Evolutionary conservation across 2,329 filamentous ascomycete species (phyloP).

Genomic region (Ophiocordyceps camponoti-saundersi): DNA sequence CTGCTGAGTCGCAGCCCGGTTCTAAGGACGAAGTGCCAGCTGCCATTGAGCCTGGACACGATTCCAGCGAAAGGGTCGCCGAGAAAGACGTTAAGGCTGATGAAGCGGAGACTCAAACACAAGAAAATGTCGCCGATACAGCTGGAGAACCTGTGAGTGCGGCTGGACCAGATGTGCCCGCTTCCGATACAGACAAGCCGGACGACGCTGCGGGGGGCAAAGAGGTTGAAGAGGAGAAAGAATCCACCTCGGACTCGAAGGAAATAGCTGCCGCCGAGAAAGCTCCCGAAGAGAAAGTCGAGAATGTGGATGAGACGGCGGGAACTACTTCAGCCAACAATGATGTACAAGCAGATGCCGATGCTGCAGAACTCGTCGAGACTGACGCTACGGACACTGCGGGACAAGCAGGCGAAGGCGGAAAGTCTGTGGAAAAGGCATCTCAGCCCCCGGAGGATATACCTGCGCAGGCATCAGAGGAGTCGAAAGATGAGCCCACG

Average conservation of each 20-base stretch:
- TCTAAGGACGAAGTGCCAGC: background rate
- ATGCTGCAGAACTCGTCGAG: background rate
- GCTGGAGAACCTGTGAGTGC: background rate
- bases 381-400: background rate
- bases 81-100: background rate
- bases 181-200: background rate
- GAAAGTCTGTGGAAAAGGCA: background rate
- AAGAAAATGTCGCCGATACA: background rate
- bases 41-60: background rate
- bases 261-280: background rate
- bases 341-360: background rate
- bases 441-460: conserved; percentile 1
- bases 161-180: background rate
- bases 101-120: background rate
- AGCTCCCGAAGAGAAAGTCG: background rate
- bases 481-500: background rate
- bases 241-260: background rate
- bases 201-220: background rate
- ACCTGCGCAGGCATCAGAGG: background rate
- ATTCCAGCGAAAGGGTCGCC: background rate
- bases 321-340: background rate
- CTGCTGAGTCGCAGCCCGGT: background rate
- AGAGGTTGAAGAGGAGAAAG: background rate
- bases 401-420: background rate
- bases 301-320: background rate